A percentile compares a stretch with the other conserved stretches of the same genome.
phyloP scores from a whole-genome alignment of 106 monocot genomes.

The Dactylorhiza incarnata region DNA sequence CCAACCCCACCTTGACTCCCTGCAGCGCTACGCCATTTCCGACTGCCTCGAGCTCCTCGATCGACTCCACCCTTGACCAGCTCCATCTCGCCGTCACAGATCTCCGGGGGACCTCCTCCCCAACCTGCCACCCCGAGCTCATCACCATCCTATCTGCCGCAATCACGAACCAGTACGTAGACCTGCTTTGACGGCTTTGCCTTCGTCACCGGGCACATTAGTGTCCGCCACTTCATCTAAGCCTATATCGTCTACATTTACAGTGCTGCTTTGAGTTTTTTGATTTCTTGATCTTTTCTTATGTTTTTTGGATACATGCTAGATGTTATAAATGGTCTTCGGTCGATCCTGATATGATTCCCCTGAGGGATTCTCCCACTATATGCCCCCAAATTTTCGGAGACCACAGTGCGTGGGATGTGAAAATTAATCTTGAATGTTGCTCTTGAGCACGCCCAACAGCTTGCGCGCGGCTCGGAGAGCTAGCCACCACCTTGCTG shows the following conservation, averaged over 20 bases:
- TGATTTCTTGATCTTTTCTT: too few relatives aligned
- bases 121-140: slow-evolving; percentile 7
- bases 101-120: neutral
- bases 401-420: too few relatives aligned
- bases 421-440: too few relatives aligned
- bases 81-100: slow-evolving; percentile 8
- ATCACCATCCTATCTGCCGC: slow-evolving; percentile 34
- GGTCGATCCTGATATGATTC: too few relatives aligned
- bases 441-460: too few relatives aligned
- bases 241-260: slow-evolving; percentile 8
- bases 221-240: slow-evolving; percentile 8
- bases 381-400: too few relatives aligned
- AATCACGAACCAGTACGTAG: slow-evolving; percentile 39
- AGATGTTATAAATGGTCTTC: too few relatives aligned
- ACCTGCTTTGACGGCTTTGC: slow-evolving; percentile 36
- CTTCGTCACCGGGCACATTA: slow-evolving; percentile 1
- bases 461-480: too few relatives aligned
- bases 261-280: too few relatives aligned
- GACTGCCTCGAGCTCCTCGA: slow-evolving; percentile 47
- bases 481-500: too few relatives aligned
- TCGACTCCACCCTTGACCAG: slow-evolving; percentile 12
- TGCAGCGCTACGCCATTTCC: slow-evolving; percentile 17
- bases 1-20: slow-evolving; percentile 12
- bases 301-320: too few relatives aligned
- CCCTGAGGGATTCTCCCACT: too few relatives aligned